These are phyloP conservation scores for Yamadazyma spencermartinsiae DNA, from an alignment of 1,139 yeast species.

Conservation along the genomic window DNA sequence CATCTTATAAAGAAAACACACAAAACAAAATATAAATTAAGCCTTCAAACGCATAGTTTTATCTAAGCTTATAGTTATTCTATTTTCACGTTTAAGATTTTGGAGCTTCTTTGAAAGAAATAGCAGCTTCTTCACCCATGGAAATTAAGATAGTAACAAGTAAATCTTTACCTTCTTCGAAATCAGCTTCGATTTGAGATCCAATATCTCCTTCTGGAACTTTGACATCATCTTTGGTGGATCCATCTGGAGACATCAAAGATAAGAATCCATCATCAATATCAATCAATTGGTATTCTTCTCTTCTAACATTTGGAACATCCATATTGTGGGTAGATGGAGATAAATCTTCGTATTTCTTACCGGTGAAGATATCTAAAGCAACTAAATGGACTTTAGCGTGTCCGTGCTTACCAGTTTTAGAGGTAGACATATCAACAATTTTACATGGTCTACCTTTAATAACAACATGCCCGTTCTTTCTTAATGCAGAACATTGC, in stretches of 20 bases:
- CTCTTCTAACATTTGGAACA: slow-evolving; percentile 96
- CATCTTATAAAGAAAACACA: slow-evolving; percentile 2
- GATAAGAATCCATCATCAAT: slow-evolving; percentile 98
- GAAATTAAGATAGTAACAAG: slow-evolving; percentile 94
- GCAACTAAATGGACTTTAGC: slow-evolving; percentile 99
- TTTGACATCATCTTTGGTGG: slow-evolving; percentile 98
- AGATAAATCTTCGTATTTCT: slow-evolving; percentile 99
- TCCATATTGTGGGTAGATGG: slow-evolving; percentile 99
- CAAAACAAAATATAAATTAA: slow-evolving; percentile 3
- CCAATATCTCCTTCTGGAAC: slow-evolving; percentile 98
- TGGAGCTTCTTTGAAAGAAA: slow-evolving; percentile 96
- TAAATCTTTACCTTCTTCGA: slow-evolving; percentile 97
- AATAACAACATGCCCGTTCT: slow-evolving; percentile 98
- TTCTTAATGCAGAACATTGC: slow-evolving; percentile 99
- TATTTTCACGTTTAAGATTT: slow-evolving; percentile 32
- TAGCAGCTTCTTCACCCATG: slow-evolving; percentile 99
- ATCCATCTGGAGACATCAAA: slow-evolving; percentile 96
- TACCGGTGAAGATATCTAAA: slow-evolving; percentile 97
- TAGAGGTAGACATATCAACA: slow-evolving; percentile 99
- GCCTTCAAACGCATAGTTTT: not conserved
- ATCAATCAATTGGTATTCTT: slow-evolving; percentile 95
- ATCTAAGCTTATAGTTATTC: not conserved
- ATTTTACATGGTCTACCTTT: slow-evolving; percentile 99
- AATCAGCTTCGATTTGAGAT: slow-evolving; percentile 84
- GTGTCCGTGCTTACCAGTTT: slow-evolving; percentile 99